Percentiles rank a stretch among this genome's conserved stretches.
Conservation (phyloP, 371 early-diverging fungal genomes). For the Apophysomyces ossiformis region DNA sequence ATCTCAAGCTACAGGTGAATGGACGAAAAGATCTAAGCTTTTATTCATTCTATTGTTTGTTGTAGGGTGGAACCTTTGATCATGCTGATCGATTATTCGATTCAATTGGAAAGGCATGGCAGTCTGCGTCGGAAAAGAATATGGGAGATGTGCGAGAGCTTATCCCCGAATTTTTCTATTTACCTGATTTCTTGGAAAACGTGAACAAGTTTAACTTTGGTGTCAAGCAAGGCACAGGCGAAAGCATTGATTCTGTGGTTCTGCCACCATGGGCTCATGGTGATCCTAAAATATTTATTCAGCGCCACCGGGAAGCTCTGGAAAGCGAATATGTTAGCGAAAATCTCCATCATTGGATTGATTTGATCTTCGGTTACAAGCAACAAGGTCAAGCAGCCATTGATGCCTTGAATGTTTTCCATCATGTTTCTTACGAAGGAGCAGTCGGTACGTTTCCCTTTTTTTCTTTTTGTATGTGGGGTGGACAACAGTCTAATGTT, state of each 20-base stretch:
- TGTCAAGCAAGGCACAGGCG: slow-evolving; percentile 73
- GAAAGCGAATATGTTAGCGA: slow-evolving; percentile 90
- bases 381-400: slow-evolving; percentile 84
- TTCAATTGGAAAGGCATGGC: slow-evolving; percentile 69
- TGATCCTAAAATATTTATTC: slow-evolving; percentile 87
- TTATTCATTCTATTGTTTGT: not conserved
- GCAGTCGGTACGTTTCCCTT: slow-evolving; percentile 67
- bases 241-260: slow-evolving; percentile 74
- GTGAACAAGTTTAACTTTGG: slow-evolving; percentile 88
- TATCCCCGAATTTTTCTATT: slow-evolving; percentile 90
- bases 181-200: slow-evolving; percentile 86
- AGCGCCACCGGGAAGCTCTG: slow-evolving; percentile 87
- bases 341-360: slow-evolving; percentile 89
- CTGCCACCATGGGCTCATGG: slow-evolving; percentile 88
- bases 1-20: slow-evolving; percentile 69
- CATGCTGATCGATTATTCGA: slow-evolving; percentile 80
- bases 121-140: slow-evolving; percentile 73
- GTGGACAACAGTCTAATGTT: not conserved
- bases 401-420: slow-evolving; percentile 88
- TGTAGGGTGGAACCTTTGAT: slow-evolving; percentile 86
- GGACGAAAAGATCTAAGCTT: not conserved
- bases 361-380: slow-evolving; percentile 89
- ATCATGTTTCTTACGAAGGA: slow-evolving; percentile 91
- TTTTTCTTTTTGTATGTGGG: not conserved
- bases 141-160: slow-evolving; percentile 88